Evolutionary conservation across 768 basidiomycete genomes (phyloP), one percentile per base, ranked within the genome.

Genomic region (Calocybe indica): DNA sequence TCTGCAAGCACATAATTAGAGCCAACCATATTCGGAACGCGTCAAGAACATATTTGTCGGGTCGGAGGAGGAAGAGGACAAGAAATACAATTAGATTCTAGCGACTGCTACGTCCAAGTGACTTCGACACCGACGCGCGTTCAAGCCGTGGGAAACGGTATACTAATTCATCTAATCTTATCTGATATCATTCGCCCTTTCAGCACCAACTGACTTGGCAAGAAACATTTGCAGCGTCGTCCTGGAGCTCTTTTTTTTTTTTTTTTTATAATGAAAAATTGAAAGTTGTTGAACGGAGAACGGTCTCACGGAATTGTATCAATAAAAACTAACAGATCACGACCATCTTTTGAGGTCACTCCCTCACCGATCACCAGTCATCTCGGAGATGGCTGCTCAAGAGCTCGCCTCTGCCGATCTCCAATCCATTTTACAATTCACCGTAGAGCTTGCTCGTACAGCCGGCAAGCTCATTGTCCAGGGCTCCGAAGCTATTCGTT

Each of bases 11-110:
- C 43, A 64, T 40, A 48, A 39, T 36, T n/a, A 30, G 11, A 30
- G 51, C 70, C 43, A 55, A 89, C 91, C 91, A 69, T 92, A 94
- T 77, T 93, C 91, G 73, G 91, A 93, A 75, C 91, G 86, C 71
- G 91, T 92, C 69, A 92, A 78, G 66, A 93, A 93, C 91, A 93
- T 93, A 61, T 58, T 67, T 50, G 52, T 50, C 48, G 42, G 39
- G 39, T 45, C 51, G 47, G 33, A 43, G 37, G 28, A 31, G 50
- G 48, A 31, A 49, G 48, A 52, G 55, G 48, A 22, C 22, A 22
- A 22, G 22, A 22, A 22, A 22, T 22, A 22, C 22, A 22, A 22
- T 22, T 22, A 22, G 22, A 4, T 22, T 22, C 22, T 22, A 22
- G 4, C 22, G 22, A 22, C 22, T 22, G 22, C 22, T 22, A 22